A percentile compares a stretch with the other conserved stretches of the same genome.
phyloP scores from a whole-genome alignment of 306 rosid genomes.

The Mucuna pruriens region DNA sequence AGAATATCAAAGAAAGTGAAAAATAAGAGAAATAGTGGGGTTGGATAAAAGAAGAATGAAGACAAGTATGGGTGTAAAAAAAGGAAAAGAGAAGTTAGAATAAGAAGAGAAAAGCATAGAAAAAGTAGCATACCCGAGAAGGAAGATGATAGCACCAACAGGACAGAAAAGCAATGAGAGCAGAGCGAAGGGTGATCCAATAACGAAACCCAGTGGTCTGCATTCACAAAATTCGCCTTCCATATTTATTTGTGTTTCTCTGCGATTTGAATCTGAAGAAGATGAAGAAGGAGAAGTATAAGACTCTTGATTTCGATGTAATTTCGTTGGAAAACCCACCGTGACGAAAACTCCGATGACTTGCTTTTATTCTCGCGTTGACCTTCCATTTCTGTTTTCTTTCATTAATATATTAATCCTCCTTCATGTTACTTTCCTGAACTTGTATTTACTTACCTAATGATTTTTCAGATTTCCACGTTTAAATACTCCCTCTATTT shows the following conservation, averaged over 20 bases:
- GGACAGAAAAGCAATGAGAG: constrained; percentile 56
- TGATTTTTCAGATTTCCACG: no score
- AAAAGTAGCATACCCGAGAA: constrained; percentile 60
- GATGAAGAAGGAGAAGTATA: background rate
- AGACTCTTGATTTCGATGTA: constrained; percentile 22
- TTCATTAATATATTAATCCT: background rate
- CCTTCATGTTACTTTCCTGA: no score
- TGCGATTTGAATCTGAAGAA: constrained; percentile 36
- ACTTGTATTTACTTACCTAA: no score
- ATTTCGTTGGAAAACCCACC: constrained; percentile 30
- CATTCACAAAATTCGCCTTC: constrained; percentile 68
- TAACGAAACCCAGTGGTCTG: constrained; percentile 79
- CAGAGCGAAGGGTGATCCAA: constrained; percentile 82
- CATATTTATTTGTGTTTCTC: constrained; percentile 35
- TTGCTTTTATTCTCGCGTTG: constrained; percentile 19
- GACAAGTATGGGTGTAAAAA: background rate
- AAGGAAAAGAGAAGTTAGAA: constrained; percentile 47
- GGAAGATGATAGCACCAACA: constrained; percentile 70
- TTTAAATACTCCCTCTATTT: no score
- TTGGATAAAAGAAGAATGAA: background rate
- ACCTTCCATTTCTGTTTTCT: background rate
- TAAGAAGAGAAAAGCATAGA: background rate
- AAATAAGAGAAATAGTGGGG: background rate
- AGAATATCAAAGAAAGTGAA: no score
- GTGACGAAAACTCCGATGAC: constrained; percentile 43